Evolutionary conservation across 1,284 basidiomycete genomes (phyloP).

Genomic region (Filobasidium uniguttulatum): DNA sequence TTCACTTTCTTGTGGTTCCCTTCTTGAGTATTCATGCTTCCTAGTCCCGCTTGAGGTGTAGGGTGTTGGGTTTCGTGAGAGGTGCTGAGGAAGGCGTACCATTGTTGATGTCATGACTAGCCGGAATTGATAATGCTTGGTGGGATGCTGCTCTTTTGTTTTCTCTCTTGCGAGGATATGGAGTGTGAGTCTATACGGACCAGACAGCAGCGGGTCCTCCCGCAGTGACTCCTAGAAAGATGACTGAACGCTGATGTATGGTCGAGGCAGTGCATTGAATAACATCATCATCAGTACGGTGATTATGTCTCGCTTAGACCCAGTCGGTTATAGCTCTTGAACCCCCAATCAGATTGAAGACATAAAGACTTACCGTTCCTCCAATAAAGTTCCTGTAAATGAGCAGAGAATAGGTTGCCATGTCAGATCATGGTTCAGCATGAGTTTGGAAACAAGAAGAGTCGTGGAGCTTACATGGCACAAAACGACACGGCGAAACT

Average conservation of each 20-base stretch:
- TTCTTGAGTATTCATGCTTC: not conserved
- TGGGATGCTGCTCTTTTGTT: no score
- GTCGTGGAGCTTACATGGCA: constrained; percentile 10
- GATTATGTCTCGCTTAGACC: not conserved
- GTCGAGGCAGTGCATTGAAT: not conserved
- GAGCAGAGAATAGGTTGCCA: not conserved
- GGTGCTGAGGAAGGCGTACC: not conserved
- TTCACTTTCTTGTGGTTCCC: no score
- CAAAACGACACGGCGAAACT: constrained; percentile 19
- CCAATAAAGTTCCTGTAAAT: constrained; percentile 16
- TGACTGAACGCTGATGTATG: constrained; percentile 44
- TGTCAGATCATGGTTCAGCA: not conserved
- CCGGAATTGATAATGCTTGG: not conserved
- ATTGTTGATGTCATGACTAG: not conserved
- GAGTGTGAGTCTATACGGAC: constrained; percentile 10
- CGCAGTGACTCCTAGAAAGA: constrained; percentile 66
- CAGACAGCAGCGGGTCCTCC: constrained; percentile 66
- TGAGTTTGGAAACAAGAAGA: not conserved
- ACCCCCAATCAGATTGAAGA: not conserved
- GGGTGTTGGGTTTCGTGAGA: not conserved
- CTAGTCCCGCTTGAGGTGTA: not conserved
- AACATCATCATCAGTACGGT: not conserved
- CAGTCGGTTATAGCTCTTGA: not conserved
- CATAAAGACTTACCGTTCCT: constrained; percentile 7
- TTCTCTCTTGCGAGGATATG: not conserved